These are phyloP conservation scores for Schoenoplectus triqueter DNA, from an alignment of 202 grass and related monocot genomes.

Conservation along the genomic window DNA sequence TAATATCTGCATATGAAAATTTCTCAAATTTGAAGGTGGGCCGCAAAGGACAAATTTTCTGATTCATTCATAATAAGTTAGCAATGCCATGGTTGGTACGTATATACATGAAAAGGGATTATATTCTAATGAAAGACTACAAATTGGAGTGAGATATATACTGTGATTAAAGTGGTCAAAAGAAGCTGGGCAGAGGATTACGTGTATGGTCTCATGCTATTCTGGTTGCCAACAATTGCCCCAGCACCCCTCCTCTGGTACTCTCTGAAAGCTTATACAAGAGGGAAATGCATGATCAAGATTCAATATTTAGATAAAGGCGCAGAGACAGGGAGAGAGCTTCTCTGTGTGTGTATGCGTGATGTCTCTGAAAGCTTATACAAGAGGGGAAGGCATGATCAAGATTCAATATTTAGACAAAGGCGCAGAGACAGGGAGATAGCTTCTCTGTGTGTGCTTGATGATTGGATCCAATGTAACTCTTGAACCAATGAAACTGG, in stretches of 20 bases:
- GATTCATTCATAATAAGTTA: neutral
- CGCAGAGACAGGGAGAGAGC: neutral
- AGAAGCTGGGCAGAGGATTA: slow-evolving; percentile 31
- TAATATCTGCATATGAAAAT: neutral
- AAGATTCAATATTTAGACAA: neutral
- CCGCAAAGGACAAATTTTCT: neutral
- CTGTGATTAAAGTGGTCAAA: slow-evolving; percentile 37
- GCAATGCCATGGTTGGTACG: neutral
- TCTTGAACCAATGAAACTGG: neutral
- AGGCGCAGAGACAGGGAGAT: too few species aligned
- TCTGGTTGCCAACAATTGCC: slow-evolving; percentile 40
- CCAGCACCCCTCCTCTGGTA: slow-evolving; percentile 4
- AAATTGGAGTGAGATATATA: neutral
- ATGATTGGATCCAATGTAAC: neutral
- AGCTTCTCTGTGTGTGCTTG: neutral
- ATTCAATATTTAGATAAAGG: neutral
- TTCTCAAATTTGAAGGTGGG: neutral
- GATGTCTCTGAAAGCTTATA: slow-evolving; percentile 6
- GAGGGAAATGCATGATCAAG: slow-evolving; percentile 33
- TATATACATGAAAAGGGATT: neutral
- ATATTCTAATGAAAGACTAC: slow-evolving; percentile 6
- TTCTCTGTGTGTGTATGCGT: too few species aligned
- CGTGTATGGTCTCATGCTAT: slow-evolving; percentile 39
- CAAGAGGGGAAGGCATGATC: slow-evolving; percentile 31
- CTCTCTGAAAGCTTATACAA: slow-evolving; percentile 24